These are phyloP conservation scores for Bolboschoenus planiculmis DNA, from an alignment of 176 grass and related monocot genomes.

Conservation along the genomic window DNA sequence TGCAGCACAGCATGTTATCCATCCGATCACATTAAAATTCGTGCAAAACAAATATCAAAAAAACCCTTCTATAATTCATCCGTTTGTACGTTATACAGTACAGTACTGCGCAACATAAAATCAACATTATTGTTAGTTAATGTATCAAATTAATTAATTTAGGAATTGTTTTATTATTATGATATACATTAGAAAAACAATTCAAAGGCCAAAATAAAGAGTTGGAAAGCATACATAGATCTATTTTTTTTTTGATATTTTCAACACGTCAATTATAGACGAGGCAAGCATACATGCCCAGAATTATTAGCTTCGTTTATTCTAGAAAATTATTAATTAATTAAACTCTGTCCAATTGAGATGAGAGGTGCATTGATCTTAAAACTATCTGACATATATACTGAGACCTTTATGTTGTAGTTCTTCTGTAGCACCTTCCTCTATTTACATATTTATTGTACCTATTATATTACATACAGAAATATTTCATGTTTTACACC, in stretches of 20 bases:
- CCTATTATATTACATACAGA: no score
- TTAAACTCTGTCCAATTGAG: background rate
- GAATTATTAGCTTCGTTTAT: slow-evolving; percentile 4
- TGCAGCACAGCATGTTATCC: no score
- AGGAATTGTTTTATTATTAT: background rate
- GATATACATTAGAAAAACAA: background rate
- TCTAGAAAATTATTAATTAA: background rate
- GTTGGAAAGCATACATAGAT: background rate
- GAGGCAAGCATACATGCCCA: slow-evolving; percentile 12
- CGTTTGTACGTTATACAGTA: no score
- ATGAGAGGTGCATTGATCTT: background rate
- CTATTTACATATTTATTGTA: background rate
- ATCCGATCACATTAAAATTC: no score
- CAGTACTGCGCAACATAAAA: no score
- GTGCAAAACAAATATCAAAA: no score
- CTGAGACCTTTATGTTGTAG: background rate
- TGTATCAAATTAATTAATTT: background rate
- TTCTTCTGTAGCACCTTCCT: background rate
- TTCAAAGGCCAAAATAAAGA: background rate
- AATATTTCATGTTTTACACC: no score
- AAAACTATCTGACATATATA: background rate
- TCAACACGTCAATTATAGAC: slow-evolving; percentile 10
- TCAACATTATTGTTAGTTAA: background rate
- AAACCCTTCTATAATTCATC: no score
- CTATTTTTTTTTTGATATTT: background rate